Base-by-base conservation (phyloP, 1,139 yeast species). In the Hanseniaspora sp. region DNA sequence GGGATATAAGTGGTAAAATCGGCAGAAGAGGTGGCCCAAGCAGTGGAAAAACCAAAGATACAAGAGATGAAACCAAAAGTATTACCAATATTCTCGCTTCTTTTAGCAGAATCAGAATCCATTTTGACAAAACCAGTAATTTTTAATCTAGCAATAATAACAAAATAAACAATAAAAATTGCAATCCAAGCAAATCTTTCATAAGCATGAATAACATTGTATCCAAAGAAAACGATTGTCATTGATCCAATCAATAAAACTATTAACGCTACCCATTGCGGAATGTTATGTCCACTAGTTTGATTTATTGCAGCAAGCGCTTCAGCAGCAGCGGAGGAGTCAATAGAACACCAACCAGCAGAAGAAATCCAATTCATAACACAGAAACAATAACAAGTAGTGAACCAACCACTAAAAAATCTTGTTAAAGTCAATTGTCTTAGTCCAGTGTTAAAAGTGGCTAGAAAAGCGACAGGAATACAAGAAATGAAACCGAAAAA, bases 101-200 rank as follows among this genome's bases (percentile, higher is more conserved):
- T 84, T 49, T 23, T 40, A 9, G 62, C 57, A 15, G 59, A 47
- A 48, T 60, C 57, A 15, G 57, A 56, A 57, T 70, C 74, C 52
- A 62, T 59, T 31, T 72, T 69, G 65, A 86, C 83, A 57, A 75
- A 76, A 52, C 75, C 75, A 54, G 83, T 73, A 68, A 71, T 82
- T 54, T 79, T 76, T 74, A 86, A 72, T 69, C 90, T 77, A 40
- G 78, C 86, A 62, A 86, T 84, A 57, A 85, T 76, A 58, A 84
- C 81, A 59, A 86, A 71, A 68, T 86, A 84, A 54, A 78, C 78
- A 52, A 74, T 74, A 51, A 76, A 63, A 64, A 82, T 83, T 55
- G 95, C 95, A 59, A 86, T 74, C 94, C 95, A 86, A 30, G 87
- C 74, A 78, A 80, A 84, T 67, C 80, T 83, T 71, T 86, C 95